phyloP scores from a whole-genome alignment of 1,284 basidiomycete species.

The Ustilago sp. region DNA sequence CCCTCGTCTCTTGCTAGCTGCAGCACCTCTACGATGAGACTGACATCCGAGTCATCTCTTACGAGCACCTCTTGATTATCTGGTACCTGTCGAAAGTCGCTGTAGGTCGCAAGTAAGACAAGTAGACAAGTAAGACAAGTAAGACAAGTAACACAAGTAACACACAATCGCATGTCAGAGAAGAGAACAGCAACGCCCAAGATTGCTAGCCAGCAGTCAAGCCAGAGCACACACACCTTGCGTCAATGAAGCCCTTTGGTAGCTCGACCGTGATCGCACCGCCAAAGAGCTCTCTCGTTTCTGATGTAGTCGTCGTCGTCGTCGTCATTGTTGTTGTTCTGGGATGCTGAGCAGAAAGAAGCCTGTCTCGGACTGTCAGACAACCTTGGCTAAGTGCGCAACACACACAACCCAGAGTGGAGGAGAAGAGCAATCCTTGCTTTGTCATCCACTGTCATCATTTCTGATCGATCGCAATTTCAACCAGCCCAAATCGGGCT shows the following conservation, averaged over 20 bases:
- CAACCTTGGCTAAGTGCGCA: background rate
- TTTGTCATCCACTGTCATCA: constrained; percentile 31
- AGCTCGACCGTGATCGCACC: constrained; percentile 82
- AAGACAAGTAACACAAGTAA: background rate
- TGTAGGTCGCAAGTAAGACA: constrained; percentile 68
- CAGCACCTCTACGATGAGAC: constrained; percentile 87
- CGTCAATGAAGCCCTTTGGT: constrained; percentile 79
- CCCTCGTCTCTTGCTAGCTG: constrained; percentile 77
- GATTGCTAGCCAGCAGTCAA: background rate
- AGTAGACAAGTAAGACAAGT: background rate
- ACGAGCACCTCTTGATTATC: constrained; percentile 96
- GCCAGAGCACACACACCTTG: constrained; percentile 76
- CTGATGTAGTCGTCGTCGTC: constrained; percentile 24
- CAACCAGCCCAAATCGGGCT: background rate
- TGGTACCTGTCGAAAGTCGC: constrained; percentile 91
- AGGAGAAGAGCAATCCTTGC: constrained; percentile 5
- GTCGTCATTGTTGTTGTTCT: constrained; percentile 7
- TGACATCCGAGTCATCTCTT: constrained; percentile 77
- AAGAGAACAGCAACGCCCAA: background rate
- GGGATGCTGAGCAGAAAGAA: background rate
- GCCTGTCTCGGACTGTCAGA: background rate
- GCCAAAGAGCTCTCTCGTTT: constrained; percentile 70
- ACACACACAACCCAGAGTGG: background rate
- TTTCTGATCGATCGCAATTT: background rate
- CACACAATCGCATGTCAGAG: background rate